A percentile compares a stretch with the other conserved stretches of the same genome.
Evolutionary conservation across 2,329 filamentous ascomycete species (phyloP).

Genomic region (Xylariaceae sp.): DNA sequence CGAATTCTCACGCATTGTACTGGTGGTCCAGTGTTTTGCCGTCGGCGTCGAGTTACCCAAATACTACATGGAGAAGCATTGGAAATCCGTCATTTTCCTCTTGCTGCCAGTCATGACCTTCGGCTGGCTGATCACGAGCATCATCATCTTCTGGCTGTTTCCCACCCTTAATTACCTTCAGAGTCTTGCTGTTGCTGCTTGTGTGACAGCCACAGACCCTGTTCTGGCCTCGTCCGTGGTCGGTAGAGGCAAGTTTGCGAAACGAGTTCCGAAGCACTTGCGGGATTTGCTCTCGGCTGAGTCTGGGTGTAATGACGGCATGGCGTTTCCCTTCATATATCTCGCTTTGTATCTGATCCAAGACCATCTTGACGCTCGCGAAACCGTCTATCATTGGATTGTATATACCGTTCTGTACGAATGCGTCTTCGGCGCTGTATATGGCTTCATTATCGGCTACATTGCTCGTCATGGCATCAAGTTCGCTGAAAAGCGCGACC

Average conservation of each 20-base stretch:
- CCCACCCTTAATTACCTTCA: constrained; percentile 81
- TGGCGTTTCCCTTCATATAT: constrained; percentile 98
- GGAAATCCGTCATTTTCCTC: constrained; percentile 84
- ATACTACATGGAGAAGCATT: constrained; percentile 97
- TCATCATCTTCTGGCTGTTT: constrained; percentile 93
- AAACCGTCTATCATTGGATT: constrained; percentile 82
- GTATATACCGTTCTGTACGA: constrained; percentile 90
- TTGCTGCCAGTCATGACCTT: constrained; percentile 96
- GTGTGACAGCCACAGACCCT: constrained; percentile 94
- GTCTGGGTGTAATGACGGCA: constrained; percentile 98
- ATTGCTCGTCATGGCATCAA: constrained; percentile 87
- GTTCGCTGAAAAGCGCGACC: constrained; percentile 73
- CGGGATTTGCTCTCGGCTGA: constrained; percentile 92
- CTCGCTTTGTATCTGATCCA: constrained; percentile 84
- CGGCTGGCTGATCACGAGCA: constrained; percentile 87
- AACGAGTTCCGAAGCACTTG: constrained; percentile 94
- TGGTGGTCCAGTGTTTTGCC: constrained; percentile 90
- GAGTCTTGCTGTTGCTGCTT: constrained; percentile 80
- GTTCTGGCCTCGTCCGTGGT: constrained; percentile 96
- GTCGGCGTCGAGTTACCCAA: constrained; percentile 87
- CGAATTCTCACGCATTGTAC: constrained; percentile 83
- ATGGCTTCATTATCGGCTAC: constrained; percentile 84
- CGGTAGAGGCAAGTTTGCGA: constrained; percentile 97
- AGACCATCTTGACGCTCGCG: constrained; percentile 63
- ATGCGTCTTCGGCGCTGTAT: constrained; percentile 87